Base-by-base conservation (phyloP, 2,329 filamentous ascomycete species). In the Arthrobotrys iridis region DNA sequence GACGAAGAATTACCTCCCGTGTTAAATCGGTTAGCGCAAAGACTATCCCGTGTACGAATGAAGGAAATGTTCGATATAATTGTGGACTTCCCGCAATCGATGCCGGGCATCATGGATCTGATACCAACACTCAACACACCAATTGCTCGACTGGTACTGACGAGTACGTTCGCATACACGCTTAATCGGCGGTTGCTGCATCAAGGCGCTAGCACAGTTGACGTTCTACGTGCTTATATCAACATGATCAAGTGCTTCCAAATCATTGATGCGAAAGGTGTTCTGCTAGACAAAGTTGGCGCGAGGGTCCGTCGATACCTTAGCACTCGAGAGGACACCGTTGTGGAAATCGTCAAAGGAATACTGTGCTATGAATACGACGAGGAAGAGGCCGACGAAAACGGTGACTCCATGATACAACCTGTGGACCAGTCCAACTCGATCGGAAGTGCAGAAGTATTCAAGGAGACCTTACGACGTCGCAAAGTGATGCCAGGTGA, bases 31-130 rank as follows among this genome's bases (percentile, higher is more conserved):
- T 50, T 76, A 8, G 72, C 66, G 1, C 87, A 89, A 46, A 64
- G 72, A 24, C 85, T 94, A 13, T 91, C 91, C 1, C 86, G 87
- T 15, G 84, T 91, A 52, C 87, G 92, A 45, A 91, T 90, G 48
- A 85, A 86, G 5, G 89, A 93, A 79, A 84, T 95, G 7, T 94
- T 93, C 79, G 90, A 93, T 79, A 93, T 94, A 79, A 89, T 93
- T 48, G 85, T 91, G 68, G 85, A 87, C 67, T 95, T 91, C 91
- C 90, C 91, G 2, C 82, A 86, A 35, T 92, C 90, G 77, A 85
- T 86, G 64, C 89, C 89, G 1, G 92, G 90, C 0, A 85, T 95
- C 1, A 87, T 92, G 28, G 92, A 95, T 80, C 52, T 76, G 15
- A 71, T 71, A 46, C 72, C 72, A 45, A 76, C 65, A 13, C 66